phyloP scores from a whole-genome alignment of 1,139 yeast genomes.

The Wickerhamiella pararugosa region DNA sequence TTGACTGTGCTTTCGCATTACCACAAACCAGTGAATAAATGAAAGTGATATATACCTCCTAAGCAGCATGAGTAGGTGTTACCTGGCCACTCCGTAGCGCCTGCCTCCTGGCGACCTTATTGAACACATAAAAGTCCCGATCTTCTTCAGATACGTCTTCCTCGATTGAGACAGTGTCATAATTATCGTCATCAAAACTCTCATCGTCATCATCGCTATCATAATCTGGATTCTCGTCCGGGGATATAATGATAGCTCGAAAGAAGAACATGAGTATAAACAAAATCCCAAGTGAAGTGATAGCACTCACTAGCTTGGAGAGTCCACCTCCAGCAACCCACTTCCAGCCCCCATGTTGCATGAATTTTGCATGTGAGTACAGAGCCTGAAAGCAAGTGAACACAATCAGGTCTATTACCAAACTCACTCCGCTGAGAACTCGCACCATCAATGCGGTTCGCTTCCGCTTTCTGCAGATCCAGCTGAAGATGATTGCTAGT shows the following conservation, averaged over 20 bases:
- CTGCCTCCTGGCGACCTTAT: conserved; percentile 14
- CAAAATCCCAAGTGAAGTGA: conserved; percentile 6
- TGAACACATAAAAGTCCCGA: conserved; percentile 15
- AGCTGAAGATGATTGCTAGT: conserved; percentile 12
- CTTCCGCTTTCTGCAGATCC: conserved; percentile 13
- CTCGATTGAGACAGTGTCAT: conserved; percentile 14
- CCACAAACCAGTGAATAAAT: no score
- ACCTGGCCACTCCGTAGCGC: conserved; percentile 5
- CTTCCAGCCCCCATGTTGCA: conserved; percentile 10
- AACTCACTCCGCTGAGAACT: conserved; percentile 5
- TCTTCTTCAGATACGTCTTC: conserved; percentile 15
- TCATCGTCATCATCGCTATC: conserved; percentile 7
- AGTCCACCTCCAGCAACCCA: conserved; percentile 8
- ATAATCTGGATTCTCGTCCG: conserved; percentile 5
- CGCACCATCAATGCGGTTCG: conserved; percentile 12
- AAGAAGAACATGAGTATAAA: conserved; percentile 9
- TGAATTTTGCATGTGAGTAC: conserved; percentile 6
- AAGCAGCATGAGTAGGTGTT: background rate
- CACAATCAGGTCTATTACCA: conserved; percentile 8
- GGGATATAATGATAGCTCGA: conserved; percentile 11
- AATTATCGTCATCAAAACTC: conserved; percentile 9
- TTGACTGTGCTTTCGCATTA: no score
- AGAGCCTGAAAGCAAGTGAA: conserved; percentile 8
- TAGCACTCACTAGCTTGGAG: conserved; percentile 8
- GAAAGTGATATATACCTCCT: no score